Base-by-base conservation (phyloP, 2,329 filamentous ascomycete species). In the Calonectria pteridis region DNA sequence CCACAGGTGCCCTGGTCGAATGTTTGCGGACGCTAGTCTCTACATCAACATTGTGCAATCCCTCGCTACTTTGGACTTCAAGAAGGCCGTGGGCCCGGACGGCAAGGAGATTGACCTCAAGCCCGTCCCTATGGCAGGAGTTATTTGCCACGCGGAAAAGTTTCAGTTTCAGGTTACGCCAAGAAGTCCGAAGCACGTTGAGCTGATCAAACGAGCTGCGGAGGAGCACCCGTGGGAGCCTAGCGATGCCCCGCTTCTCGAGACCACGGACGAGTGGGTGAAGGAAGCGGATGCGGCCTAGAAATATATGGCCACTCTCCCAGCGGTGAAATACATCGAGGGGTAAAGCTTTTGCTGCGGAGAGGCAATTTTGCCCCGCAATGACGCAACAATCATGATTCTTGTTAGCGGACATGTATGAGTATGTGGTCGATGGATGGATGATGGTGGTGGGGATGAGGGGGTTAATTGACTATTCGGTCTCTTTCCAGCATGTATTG, bases 31-130 rank as follows among this genome's bases (percentile, higher is more conserved):
- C 7, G 62, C 79, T 1, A 79, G 77, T 1, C 40, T 85, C 0
- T 86, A 80, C 28, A 62, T 86, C 2, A 82, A 62, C 2, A 77
- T 86, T 20, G 86, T 84, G 0, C 87, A 87, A 35, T 80, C 83
- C 0, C 80, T 92, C 1, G 84, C 89, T 0, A 86, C 85, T 0
- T 90, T 91, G 64, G 78, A 84, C 5, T 81, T 90, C 5, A 29
- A 50, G 26, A 78, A 75, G 31, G 75, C 69, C 0, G 0, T 75
- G 0, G 78, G 80, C 9, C 82, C 83, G 28, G 79, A 85, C 6
- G 88, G 85, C 0, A 81, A 77, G 23, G 81, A 83, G 13, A 77
- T 87, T 0, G 84, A 80, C 4, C 46, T 70, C 11, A 3, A 20
- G 0, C 55, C 55, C 2, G 16, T 6, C 11, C 31, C 55, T 4